Evolutionary conservation across 108 stramenopile species (phyloP), one percentile per base, ranked within the genome.

Genomic region (Fragilaria crotonensis): DNA sequence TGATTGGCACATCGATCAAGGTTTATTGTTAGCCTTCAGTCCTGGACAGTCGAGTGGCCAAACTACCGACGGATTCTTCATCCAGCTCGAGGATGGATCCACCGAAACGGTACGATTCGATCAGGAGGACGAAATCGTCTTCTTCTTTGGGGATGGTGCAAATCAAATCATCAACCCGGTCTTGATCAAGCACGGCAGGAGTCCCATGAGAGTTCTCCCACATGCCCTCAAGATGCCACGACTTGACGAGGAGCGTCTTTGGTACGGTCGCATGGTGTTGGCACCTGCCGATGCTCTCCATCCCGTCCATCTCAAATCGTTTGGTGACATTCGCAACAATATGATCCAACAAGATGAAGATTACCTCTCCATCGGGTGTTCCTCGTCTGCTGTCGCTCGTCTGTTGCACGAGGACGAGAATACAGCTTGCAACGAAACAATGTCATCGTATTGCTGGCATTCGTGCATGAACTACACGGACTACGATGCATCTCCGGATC

Each of bases 401-500:
- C 25, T 11, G 7, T 18, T 54, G 54, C 11, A 7, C 14, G 36
- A 41, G 11, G 14, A 14, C 14, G 14, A 14, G 7, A 41, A 41
- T 14, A 41, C 7, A 14, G 14, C 36, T 41, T 44, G 19, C 20
- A 20, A 44, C 22, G n/a, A 11, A n/a, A 23, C 5, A 23, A 18
- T 25, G 5, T 48, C 75, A 52, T n/a, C 76, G 31, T 81, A 70
- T 51, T 93, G 92, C 64, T 93, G 92, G 92, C 80, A 79, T 47
- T 67, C 71, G 18, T 93, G 92, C 70, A 75, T 80, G 78, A 33
- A 64, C 41, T 59, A 80, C 17, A 52, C 64, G 18, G 83, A 84
- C 7, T 41, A 41, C 36, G 36, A 41, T 41, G 36, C 36, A 7
- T 41, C 36, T 11, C 36, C 36, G 14, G 36, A 41, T 41, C 36